phyloP scores from a whole-genome alignment of 371 early-diverging fungal species.

The Syncephalis fuscata region DNA sequence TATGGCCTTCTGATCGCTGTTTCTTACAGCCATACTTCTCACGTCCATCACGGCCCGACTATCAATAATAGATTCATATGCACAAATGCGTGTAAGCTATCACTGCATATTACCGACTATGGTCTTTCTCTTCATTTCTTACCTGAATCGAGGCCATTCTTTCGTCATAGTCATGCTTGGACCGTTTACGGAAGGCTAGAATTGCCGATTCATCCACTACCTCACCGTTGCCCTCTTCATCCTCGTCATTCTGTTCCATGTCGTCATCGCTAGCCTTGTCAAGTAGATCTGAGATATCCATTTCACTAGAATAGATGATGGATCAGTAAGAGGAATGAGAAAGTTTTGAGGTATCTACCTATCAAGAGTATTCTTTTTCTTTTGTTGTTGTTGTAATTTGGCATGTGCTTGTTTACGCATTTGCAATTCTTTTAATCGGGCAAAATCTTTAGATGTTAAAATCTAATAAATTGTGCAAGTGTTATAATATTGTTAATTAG shows the following conservation, averaged over 20 bases:
- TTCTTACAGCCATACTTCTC: slow-evolving; percentile 79
- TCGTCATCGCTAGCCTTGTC: neutral
- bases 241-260: neutral
- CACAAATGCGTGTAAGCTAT: neutral
- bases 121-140: neutral
- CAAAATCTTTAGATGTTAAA: slow-evolving; percentile 86
- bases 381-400: neutral
- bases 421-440: slow-evolving; percentile 54
- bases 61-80: slow-evolving; percentile 5
- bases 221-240: slow-evolving; percentile 21
- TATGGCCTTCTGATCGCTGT: slow-evolving; percentile 51
- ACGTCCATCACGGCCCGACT: slow-evolving; percentile 74
- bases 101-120: no score
- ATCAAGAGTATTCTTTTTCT: no score
- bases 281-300: neutral
- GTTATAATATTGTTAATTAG: neutral
- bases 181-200: slow-evolving; percentile 67
- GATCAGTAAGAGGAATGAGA: no score
- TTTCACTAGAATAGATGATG: neutral
- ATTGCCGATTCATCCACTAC: slow-evolving; percentile 53
- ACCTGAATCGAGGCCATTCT: slow-evolving; percentile 66
- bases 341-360: no score
- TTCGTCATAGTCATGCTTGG: slow-evolving; percentile 82
- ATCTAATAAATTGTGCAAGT: slow-evolving; percentile 25
- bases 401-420: slow-evolving; percentile 28